phyloP scores from a whole-genome alignment of 1,284 basidiomycete species.

The Apiotrichum domesticum region DNA sequence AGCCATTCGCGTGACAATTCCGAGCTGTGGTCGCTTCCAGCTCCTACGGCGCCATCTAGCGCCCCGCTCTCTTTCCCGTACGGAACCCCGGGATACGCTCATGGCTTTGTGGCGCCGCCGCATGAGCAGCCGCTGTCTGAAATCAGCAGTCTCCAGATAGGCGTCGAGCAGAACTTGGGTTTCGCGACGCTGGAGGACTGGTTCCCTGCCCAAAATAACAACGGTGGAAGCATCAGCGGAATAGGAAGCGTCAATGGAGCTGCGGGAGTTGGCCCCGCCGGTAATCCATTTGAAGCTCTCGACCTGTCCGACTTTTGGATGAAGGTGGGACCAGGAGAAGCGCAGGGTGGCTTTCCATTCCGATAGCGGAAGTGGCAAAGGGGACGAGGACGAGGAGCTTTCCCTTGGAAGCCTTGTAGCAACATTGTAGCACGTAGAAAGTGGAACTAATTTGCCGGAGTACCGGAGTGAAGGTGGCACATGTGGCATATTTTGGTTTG shows the following conservation, averaged over 20 bases:
- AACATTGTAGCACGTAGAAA: no score
- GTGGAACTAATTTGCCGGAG: no score
- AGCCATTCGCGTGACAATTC: neutral
- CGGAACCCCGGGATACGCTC: conserved; percentile 3
- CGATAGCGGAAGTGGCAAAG: neutral
- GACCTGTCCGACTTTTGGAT: conserved; percentile 55
- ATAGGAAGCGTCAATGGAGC: neutral
- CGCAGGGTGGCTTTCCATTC: conserved; percentile 45
- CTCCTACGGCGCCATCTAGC: neutral
- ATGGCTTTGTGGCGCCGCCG: conserved; percentile 21
- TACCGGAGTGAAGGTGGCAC: no score
- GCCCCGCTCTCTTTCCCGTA: conserved; percentile 20
- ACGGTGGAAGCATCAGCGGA: neutral
- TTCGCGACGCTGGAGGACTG: conserved; percentile 39
- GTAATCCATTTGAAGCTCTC: conserved; percentile 27
- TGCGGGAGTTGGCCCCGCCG: neutral
- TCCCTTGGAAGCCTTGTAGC: no score
- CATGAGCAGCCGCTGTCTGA: conserved; percentile 29
- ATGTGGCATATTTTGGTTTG: no score
- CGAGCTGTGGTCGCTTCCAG: conserved; percentile 8
- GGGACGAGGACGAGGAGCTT: no score
- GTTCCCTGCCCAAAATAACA: conserved; percentile 16
- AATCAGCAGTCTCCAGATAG: neutral
- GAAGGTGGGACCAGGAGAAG: conserved; percentile 52
- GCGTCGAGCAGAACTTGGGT: conserved; percentile 23